Evolutionary conservation across 108 stramenopile genomes (phyloP), one percentile per base, ranked within the genome.

Genomic region (Hondaea fermentalgiana): DNA sequence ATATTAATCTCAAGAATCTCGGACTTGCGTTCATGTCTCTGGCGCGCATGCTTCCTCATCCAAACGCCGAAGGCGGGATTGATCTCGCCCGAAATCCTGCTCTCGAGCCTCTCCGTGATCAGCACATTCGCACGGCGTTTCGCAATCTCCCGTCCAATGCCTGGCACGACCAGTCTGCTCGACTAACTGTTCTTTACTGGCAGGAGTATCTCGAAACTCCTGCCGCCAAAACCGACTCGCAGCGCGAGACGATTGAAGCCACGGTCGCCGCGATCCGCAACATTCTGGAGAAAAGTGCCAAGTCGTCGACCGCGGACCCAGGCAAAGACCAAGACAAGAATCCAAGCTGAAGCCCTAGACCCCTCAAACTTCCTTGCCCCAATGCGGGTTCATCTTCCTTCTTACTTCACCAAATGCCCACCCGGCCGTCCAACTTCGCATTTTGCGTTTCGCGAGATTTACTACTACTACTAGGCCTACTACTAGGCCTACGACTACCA

Each of bases 11-110:
- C 42, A 95, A 95, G 91, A 95, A 95, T 72, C 88, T 95, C n/a
- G 94, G 94, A 6, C 60, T 95, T 14, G 92, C 89, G 5, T 94
- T 92, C 87, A 91, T 95, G 90, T 72, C 91, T 57, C 92, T 95
- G 10, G 93, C 64, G 6, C 64, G 64, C 42, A 42, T 23, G 42
- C 64, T 69, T 28, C 64, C 64, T 14, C 64, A 69, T 8, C 64
- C 64, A 16, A 23, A 69, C 42, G 64, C 64, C 25, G 64, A 69
- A 8, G 64, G 64, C 64, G 42, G 8, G 35, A 17, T 69, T 8
- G 17, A 28, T 8, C 6, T 69, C 42, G 64, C 0, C 14, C 64
- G 64, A 14, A 28, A 69, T 69, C 4, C 64, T 8, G 14, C 17
- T 10, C 64, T 69, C 2, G 42, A 8, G 8, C 10, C 42, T 16